Evolutionary conservation across 495 filamentous ascomycete species (phyloP), one percentile per base, ranked within the genome.

Genomic region (Penicillium pancosmium): DNA sequence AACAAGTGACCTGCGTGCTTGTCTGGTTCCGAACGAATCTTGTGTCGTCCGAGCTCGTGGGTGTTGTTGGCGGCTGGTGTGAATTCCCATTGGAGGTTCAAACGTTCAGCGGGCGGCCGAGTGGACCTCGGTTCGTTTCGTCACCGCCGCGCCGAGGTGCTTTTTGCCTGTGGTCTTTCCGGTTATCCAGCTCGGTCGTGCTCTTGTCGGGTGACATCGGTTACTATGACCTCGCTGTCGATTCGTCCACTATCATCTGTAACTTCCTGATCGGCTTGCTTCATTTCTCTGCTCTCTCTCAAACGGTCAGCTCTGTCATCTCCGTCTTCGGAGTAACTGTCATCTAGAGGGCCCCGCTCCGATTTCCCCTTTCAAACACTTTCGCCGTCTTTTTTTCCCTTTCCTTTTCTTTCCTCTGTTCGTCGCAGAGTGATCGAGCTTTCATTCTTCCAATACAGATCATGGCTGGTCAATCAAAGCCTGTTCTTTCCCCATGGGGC

Each of bases 401-500:
- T 60, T 41, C 31, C 46, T 54, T 40, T 38, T 53, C 33, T 50
- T 18, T 47, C 19, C 27, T 46, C 21, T 44, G 15, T 9, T 27
- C 15, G 21, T 46, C 16, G 41, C 41, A 21, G 41, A 11, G 41
- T 55, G 13, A 16, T 47, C 27, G 36, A 13, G 6, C 36, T 55
- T 57, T 11, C 13, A 10, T 33, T 36, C 21, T 49, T 33, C 50
- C 46, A 16, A 50, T 50, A 55, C 31, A 56, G 46, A 71, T 36
- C 55, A 97, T 97, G 93, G 79, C 87, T 48, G 87, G 76, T 47
- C 90, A 91, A 75, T 93, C 92, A 38, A 95, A 94, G 73, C 86
- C 87, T 55, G 83, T 76, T 27, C 84, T 99, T 57, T 91, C 94
- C 23, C 92, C 95, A 53, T 98, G 95, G 95, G 93, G 92, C 33